Base-by-base conservation (phyloP, 2,329 filamentous ascomycete genomes). In the Ophiostoma triangulosporum region DNA sequence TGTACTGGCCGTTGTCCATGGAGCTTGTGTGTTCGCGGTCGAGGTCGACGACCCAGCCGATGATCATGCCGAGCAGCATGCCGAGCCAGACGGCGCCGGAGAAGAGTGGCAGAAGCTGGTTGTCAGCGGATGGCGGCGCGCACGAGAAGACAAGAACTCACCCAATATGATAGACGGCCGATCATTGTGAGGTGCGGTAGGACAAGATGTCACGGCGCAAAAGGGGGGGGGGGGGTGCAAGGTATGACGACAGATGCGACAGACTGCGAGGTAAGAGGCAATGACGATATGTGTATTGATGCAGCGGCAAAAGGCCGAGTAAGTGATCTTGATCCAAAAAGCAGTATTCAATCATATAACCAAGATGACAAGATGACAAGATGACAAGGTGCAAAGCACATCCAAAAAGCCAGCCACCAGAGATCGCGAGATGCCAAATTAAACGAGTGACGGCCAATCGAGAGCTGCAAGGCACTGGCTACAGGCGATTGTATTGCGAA, bases 21-120 rank as follows among this genome's bases (percentile, higher is more conserved):
- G 78, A 82, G 3, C 69, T 55, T 62, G 85, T 87, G 58, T 71
- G 70, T 1, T 69, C 71, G n/a, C 69, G 67, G 54, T 84, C 66
- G 4, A 68, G 67, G 60, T 78, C 68, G 36, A 79, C 65, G 57
- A 76, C 67, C 86, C 86, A 91, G 67, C 78, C 74, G n/a, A 85
- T 72, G 55, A 89, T 71, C 68, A 89, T 76, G 53, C 76, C 80
- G 26, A 88, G 72, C 15, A 90, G 74, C 64, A 81, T 88, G 57
- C 73, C 74, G 12, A 84, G 72, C 82, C 82, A 85, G 59, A 78
- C 70, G 54, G 77, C 62, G 59, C 80, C 77, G 48, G 84, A 81
- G 59, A 89, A 73, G 57, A 88, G 70, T 59, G 86, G 86, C 32
- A 89, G 73, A 55, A 48, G 27, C 46, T 48, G 48, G 12, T 5